A percentile compares a stretch with the other conserved stretches of the same genome.
Evolutionary conservation across 2,329 filamentous ascomycete genomes (phyloP).

Genomic region (Pestalotiopsis sp.): DNA sequence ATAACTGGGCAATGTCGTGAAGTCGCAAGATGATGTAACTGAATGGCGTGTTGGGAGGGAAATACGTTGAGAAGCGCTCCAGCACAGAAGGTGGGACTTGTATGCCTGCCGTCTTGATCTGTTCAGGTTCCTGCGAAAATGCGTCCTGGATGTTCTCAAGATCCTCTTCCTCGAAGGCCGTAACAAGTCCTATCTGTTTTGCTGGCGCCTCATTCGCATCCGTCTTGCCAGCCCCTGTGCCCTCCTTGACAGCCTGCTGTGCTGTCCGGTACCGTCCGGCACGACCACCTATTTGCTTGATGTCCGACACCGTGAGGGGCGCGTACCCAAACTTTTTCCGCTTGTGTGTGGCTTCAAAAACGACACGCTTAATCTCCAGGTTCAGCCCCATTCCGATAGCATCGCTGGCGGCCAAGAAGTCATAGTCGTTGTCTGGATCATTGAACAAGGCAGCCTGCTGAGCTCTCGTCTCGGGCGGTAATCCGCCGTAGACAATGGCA

Average conservation of each 20-base stretch:
- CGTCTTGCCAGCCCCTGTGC: slow-evolving; percentile 9
- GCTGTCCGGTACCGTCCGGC: slow-evolving; percentile 85
- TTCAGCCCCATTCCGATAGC: slow-evolving; percentile 98
- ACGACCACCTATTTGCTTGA: slow-evolving; percentile 94
- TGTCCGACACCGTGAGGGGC: slow-evolving; percentile 70
- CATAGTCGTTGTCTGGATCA: slow-evolving; percentile 92
- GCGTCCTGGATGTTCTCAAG: slow-evolving; percentile 62
- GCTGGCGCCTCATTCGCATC: slow-evolving; percentile 16
- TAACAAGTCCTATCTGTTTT: slow-evolving; percentile 68
- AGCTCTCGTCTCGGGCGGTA: slow-evolving; percentile 90
- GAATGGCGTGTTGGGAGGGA: slow-evolving; percentile 79
- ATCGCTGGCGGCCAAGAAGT: slow-evolving; percentile 90
- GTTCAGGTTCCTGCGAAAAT: slow-evolving; percentile 65
- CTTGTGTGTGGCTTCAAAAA: slow-evolving; percentile 82
- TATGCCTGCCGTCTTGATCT: slow-evolving; percentile 73
- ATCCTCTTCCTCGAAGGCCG: slow-evolving; percentile 74
- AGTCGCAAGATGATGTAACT: slow-evolving; percentile 80
- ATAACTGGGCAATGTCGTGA: slow-evolving; percentile 66
- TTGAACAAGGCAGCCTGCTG: slow-evolving; percentile 94
- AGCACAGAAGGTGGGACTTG: slow-evolving; percentile 72
- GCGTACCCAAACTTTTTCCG: slow-evolving; percentile 62
- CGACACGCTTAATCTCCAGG: slow-evolving; percentile 84
- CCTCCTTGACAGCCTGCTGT: slow-evolving; percentile 48
- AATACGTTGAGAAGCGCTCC: slow-evolving; percentile 78
- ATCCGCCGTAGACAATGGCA: slow-evolving; percentile 88